These are phyloP conservation scores for Leccinum boreale DNA, from an alignment of 768 basidiomycete species.

Conservation along the genomic window DNA sequence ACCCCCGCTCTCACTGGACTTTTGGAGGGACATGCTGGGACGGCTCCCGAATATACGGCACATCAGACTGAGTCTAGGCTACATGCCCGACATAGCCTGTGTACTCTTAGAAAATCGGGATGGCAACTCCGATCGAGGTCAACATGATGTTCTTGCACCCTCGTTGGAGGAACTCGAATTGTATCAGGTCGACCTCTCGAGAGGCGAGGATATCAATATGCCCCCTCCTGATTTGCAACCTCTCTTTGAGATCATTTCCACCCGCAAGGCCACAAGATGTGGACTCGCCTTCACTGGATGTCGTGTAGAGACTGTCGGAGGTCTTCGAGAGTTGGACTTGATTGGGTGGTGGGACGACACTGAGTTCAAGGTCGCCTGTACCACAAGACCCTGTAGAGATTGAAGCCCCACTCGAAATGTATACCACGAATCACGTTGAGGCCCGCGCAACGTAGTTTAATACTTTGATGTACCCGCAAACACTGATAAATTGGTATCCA, in stretches of 20 bases:
- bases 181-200: not conserved
- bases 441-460: too few species aligned
- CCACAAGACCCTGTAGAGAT: too few species aligned
- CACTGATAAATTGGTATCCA: too few species aligned
- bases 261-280: not conserved
- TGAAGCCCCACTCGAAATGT: too few species aligned
- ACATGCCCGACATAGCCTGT: too few species aligned
- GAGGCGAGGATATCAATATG: not conserved
- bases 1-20: not conserved
- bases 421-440: too few species aligned
- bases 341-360: not conserved
- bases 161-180: not conserved
- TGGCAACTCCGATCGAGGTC: too few species aligned
- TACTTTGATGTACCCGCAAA: too few species aligned
- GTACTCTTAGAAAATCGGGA: too few species aligned
- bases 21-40: slow-evolving; percentile 4
- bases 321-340: not conserved
- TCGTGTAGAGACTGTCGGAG: not conserved
- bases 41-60: too few species aligned
- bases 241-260: not conserved
- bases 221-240: not conserved
- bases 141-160: not conserved
- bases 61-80: too few species aligned
- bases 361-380: too few species aligned
- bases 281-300: not conserved